These are phyloP conservation scores for Diaporthe australafricana DNA, from an alignment of 2,329 filamentous ascomycete genomes.

Conservation along the genomic window DNA sequence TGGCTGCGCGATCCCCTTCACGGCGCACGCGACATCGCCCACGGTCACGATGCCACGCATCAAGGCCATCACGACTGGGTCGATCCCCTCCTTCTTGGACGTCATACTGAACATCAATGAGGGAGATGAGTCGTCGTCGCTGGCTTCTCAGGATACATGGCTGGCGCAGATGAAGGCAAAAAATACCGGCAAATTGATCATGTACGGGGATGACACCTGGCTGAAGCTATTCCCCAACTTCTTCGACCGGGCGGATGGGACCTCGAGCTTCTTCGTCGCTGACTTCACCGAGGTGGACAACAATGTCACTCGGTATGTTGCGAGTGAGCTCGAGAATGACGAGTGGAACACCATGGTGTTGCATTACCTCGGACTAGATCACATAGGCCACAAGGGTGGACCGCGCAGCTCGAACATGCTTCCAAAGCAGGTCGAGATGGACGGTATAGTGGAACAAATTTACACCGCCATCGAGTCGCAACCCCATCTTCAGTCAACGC, in stretches of 20 bases:
- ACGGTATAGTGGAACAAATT: conserved; percentile 80
- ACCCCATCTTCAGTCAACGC: conserved; percentile 78
- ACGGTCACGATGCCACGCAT: conserved; percentile 98
- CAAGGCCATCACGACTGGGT: conserved; percentile 97
- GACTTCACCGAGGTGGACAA: conserved; percentile 98
- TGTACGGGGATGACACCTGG: conserved; percentile 99
- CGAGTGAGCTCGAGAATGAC: conserved; percentile 76
- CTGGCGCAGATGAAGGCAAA: conserved; percentile 89
- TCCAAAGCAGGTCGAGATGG: conserved; percentile 95
- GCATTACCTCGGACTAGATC: conserved; percentile 95
- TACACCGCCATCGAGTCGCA: conserved; percentile 80
- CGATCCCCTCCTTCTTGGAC: conserved; percentile 97
- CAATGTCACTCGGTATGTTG: conserved; percentile 93
- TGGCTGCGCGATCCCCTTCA: conserved; percentile 90
- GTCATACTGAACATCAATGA: conserved; percentile 97
- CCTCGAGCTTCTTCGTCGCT: conserved; percentile 97
- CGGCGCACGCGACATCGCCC: conserved; percentile 93
- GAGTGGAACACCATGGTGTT: conserved; percentile 96
- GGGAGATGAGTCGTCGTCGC: conserved; percentile 88
- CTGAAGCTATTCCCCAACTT: conserved; percentile 92
- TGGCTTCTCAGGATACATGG: conserved; percentile 94
- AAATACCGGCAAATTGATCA: conserved; percentile 79
- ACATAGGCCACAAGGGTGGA: conserved; percentile 97
- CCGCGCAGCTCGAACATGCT: conserved; percentile 91
- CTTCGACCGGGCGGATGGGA: conserved; percentile 90